A percentile compares a stretch with the other conserved stretches of the same genome.
Conservation (phyloP, 257 asterid species). For the Scutellaria baicalensis region DNA sequence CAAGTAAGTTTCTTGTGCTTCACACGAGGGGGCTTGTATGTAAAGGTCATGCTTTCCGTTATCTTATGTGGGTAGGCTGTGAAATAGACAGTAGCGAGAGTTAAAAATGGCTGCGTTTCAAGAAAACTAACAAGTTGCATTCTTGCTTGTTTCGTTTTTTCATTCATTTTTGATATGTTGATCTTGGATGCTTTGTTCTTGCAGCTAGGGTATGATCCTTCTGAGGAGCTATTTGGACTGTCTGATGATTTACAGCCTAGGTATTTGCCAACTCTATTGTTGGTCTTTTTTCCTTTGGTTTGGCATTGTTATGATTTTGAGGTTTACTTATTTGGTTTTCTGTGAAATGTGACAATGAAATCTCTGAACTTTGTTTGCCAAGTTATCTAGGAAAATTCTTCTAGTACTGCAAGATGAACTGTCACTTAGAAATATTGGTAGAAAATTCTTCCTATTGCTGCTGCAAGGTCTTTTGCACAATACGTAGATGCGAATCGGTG, state of each 20-base stretch:
- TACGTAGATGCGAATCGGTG: background rate
- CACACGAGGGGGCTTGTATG: background rate
- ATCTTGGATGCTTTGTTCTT: conserved; percentile 6
- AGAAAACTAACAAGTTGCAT: background rate
- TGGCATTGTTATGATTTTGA: background rate
- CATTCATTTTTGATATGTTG: background rate
- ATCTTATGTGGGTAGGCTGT: too few relatives aligned
- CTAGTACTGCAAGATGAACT: background rate
- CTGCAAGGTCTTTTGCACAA: background rate
- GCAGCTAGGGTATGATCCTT: conserved; percentile 76
- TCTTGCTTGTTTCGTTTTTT: conserved; percentile 3
- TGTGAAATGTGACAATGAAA: background rate
- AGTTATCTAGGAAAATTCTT: background rate
- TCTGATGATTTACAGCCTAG: conserved; percentile 64
- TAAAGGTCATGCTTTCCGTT: too few relatives aligned
- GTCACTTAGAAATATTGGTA: background rate
- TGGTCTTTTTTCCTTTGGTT: background rate
- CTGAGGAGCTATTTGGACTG: conserved; percentile 81
- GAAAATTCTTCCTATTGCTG: too few relatives aligned
- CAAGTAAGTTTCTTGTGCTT: conserved; percentile 25
- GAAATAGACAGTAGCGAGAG: background rate
- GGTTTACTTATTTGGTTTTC: background rate
- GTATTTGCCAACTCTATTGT: conserved; percentile 26
- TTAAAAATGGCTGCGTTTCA: background rate
- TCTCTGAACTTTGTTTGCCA: background rate